phyloP scores from a whole-genome alignment of 495 filamentous ascomycete species.

The Aspergillus wentii region DNA sequence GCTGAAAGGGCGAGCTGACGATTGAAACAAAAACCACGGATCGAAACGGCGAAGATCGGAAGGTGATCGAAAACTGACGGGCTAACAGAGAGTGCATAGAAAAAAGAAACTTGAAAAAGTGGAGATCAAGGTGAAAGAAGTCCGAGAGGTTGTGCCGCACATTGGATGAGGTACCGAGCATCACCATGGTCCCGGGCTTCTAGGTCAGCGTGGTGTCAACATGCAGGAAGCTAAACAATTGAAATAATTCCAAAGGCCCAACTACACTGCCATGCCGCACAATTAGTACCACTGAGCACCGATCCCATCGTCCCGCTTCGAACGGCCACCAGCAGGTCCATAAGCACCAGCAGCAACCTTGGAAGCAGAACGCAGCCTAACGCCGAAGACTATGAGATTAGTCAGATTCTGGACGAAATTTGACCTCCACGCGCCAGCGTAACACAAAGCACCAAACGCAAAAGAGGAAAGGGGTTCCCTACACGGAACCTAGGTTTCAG shows the following conservation, averaged over 20 bases:
- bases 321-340: slow-evolving; percentile 65
- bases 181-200: slow-evolving; percentile 29
- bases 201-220: slow-evolving; percentile 23
- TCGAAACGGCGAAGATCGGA: slow-evolving; percentile 36
- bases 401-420: slow-evolving; percentile 68
- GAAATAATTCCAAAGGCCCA: slow-evolving; percentile 16
- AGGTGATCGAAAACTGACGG: slow-evolving; percentile 32
- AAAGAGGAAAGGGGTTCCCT: slow-evolving; percentile 77
- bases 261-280: slow-evolving; percentile 30
- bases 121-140: slow-evolving; percentile 32
- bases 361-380: slow-evolving; percentile 92
- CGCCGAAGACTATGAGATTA: slow-evolving; percentile 86
- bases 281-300: slow-evolving; percentile 61
- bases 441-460: slow-evolving; percentile 78
- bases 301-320: slow-evolving; percentile 66
- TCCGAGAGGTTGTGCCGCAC: slow-evolving; percentile 37
- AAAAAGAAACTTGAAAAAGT: slow-evolving; percentile 24
- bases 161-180: slow-evolving; percentile 26
- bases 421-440: slow-evolving; percentile 71
- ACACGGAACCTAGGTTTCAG: slow-evolving; percentile 80
- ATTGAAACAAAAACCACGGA: slow-evolving; percentile 11
- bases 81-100: slow-evolving; percentile 31
- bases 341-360: slow-evolving; percentile 70
- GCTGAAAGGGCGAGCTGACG: no score
- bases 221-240: slow-evolving; percentile 24